Evolutionary conservation across 2,329 filamentous ascomycete genomes (phyloP).

Genomic region (Chrysoporthe austroafricana): DNA sequence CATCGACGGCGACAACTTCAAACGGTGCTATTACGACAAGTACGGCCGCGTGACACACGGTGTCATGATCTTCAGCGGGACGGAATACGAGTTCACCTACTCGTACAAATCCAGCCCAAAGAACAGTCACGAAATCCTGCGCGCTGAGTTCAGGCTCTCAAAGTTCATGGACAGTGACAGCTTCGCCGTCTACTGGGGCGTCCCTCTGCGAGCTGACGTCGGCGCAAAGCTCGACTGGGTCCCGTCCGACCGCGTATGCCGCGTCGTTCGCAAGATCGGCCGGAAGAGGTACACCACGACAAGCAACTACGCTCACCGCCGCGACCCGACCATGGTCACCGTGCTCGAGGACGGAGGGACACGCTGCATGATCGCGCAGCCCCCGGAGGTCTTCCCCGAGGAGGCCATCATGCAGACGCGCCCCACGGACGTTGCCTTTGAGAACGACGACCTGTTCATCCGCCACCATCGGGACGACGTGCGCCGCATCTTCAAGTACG

Average conservation of each 20-base stretch:
- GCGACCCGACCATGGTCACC: constrained; percentile 42
- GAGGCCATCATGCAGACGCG: constrained; percentile 36
- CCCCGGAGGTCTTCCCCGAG: constrained; percentile 36
- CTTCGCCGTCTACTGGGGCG: constrained; percentile 43
- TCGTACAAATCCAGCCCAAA: constrained; percentile 41
- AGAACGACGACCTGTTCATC: constrained; percentile 42
- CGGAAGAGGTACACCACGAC: constrained; percentile 37
- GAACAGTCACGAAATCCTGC: constrained; percentile 39
- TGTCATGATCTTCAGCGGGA: constrained; percentile 34
- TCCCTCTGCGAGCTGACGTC: constrained; percentile 34
- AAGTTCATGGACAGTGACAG: constrained; percentile 31
- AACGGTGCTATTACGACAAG: constrained; percentile 40
- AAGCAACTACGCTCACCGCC: constrained; percentile 41
- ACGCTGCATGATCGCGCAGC: constrained; percentile 32
- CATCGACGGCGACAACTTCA: constrained; percentile 30
- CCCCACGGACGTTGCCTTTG: constrained; percentile 38
- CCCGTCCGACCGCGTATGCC: constrained; percentile 41
- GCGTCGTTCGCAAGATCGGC: constrained; percentile 37
- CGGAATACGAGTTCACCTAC: constrained; percentile 41
- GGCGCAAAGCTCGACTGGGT: constrained; percentile 39
- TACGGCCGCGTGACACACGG: constrained; percentile 40
- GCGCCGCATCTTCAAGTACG: constrained; percentile 34
- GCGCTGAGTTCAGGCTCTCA: constrained; percentile 37
- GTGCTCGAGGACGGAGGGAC: constrained; percentile 34
- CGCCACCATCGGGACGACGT: constrained; percentile 38